Evolutionary conservation across 2,329 filamentous ascomycete genomes (phyloP).

Genomic region (Verticillium tricorpus): DNA sequence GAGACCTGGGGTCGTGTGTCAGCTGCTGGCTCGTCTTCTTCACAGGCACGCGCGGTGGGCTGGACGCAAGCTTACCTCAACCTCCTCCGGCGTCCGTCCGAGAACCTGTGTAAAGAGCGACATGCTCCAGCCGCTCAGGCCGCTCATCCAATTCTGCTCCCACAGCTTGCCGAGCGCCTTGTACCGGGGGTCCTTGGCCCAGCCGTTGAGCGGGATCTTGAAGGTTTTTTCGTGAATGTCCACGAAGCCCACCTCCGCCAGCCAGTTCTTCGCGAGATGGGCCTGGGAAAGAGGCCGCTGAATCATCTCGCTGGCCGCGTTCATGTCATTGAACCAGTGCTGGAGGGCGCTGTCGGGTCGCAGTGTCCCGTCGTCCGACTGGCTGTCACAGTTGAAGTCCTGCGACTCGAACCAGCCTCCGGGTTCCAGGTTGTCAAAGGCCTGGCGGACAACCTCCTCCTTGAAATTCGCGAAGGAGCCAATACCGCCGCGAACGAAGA

Average conservation of each 20-base stretch:
- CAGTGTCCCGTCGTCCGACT: slow-evolving; percentile 41
- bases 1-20: not conserved
- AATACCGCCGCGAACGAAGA: slow-evolving; percentile 45
- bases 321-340: slow-evolving; percentile 35
- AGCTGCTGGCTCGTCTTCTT: not conserved
- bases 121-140: slow-evolving; percentile 40
- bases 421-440: slow-evolving; percentile 42
- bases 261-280: slow-evolving; percentile 22
- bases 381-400: slow-evolving; percentile 38
- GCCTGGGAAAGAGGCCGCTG: slow-evolving; percentile 19
- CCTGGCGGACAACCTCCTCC: slow-evolving; percentile 44
- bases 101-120: slow-evolving; percentile 35
- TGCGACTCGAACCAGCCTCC: slow-evolving; percentile 52
- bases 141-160: slow-evolving; percentile 37
- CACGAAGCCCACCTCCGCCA: slow-evolving; percentile 28
- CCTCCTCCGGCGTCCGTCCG: slow-evolving; percentile 37
- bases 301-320: slow-evolving; percentile 30
- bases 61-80: slow-evolving; percentile 35
- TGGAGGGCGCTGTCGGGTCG: slow-evolving; percentile 31
- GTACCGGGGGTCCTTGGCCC: slow-evolving; percentile 35
- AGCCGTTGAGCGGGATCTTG: slow-evolving; percentile 42
- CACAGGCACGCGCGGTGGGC: not conserved
- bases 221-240: slow-evolving; percentile 31
- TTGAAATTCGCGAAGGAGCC: slow-evolving; percentile 47
- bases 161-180: slow-evolving; percentile 24